Percentiles rank a stretch among this genome's conserved stretches.
Evolutionary conservation across 139 green algal species (phyloP).

Genomic region (Chlorella sp.): DNA sequence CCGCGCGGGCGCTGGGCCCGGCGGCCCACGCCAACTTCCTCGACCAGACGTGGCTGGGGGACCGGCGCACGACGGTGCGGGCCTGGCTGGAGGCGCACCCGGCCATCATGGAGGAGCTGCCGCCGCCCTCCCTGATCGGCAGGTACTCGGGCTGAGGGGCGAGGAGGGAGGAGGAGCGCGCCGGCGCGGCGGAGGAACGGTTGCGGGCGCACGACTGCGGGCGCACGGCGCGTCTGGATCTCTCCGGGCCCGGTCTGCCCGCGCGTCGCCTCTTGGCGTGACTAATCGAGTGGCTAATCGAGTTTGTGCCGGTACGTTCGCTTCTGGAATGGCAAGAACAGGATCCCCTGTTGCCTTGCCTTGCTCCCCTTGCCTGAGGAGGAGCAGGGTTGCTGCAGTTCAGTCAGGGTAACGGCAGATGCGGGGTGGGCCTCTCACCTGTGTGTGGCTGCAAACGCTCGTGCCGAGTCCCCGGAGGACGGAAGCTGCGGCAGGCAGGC

Average conservation of each 20-base stretch:
- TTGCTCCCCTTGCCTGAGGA: neutral
- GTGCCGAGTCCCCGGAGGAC: too few relatives aligned
- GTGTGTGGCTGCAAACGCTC: too few relatives aligned
- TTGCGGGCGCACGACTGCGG: neutral
- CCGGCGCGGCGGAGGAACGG: neutral
- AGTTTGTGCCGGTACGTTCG: neutral
- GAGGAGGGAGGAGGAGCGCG: neutral
- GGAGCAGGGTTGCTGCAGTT: neutral
- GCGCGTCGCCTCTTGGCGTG: too few relatives aligned
- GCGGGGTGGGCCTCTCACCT: too few relatives aligned
- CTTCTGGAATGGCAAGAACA: neutral
- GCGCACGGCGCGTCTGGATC: neutral
- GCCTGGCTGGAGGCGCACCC: conserved; percentile 70
- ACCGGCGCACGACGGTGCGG: conserved; percentile 75
- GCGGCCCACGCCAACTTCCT: conserved; percentile 73
- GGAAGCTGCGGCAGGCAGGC: too few relatives aligned
- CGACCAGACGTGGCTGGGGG: conserved; percentile 82
- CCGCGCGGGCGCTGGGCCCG: conserved; percentile 61
- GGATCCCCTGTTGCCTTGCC: neutral
- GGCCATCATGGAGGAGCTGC: conserved; percentile 81
- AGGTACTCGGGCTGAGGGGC: conserved; percentile 81
- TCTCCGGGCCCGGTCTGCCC: neutral
- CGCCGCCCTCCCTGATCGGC: conserved; percentile 65
- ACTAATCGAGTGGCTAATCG: neutral
- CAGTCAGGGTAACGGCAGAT: too few relatives aligned